Conservation (phyloP, 306 rosid genomes). For the Citrullus colocynthis region DNA sequence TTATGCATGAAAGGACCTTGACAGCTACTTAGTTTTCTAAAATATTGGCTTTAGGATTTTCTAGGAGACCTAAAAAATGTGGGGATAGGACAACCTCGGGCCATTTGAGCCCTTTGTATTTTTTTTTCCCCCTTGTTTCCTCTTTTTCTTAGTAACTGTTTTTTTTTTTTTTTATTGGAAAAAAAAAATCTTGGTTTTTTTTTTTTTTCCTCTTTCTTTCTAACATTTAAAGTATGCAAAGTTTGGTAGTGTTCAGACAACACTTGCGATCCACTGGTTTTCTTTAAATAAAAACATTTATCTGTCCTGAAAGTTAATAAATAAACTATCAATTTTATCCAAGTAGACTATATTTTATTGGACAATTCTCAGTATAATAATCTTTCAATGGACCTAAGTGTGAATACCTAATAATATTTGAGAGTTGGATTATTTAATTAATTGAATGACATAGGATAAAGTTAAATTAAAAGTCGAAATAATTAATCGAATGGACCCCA, state of each 20-base stretch:
- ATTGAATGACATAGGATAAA: not conserved
- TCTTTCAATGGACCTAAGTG: not conserved
- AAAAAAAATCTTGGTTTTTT: no score
- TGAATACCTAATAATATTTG: not conserved
- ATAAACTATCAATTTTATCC: not conserved
- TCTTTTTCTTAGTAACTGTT: no score
- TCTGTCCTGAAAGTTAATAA: no score
- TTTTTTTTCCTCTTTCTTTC: no score
- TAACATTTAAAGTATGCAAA: no score
- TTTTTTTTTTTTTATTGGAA: no score
- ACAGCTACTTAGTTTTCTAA: not conserved
- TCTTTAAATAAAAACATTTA: no score
- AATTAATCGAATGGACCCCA: no score
- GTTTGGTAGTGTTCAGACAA: not conserved
- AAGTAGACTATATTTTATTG: not conserved
- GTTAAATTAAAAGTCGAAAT: not conserved
- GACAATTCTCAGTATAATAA: not conserved
- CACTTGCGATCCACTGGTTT: no score
- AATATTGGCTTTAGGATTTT: not conserved
- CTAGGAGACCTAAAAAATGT: not conserved
- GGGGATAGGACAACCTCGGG: not conserved
- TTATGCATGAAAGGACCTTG: not conserved
- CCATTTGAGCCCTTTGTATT: no score
- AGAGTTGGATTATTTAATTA: not conserved
- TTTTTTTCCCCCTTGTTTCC: no score